phyloP scores from a whole-genome alignment of 768 basidiomycete species.

The Pulveroboletus sp. region DNA sequence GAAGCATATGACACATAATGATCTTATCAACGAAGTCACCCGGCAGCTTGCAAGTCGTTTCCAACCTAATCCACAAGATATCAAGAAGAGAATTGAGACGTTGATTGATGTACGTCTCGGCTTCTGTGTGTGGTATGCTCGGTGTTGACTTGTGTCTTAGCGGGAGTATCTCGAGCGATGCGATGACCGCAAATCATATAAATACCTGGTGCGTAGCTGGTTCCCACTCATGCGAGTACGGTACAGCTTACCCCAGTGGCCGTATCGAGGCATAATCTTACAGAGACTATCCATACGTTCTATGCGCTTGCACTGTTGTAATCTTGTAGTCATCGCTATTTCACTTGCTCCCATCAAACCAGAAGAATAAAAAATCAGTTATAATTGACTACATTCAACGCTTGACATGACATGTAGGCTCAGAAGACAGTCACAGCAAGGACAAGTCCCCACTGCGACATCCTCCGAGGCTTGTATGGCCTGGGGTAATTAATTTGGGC shows the following conservation, averaged over 20 bases:
- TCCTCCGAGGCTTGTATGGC: slow-evolving; percentile 30
- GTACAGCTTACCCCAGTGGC: slow-evolving; percentile 3
- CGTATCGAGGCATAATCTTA: slow-evolving; percentile 23
- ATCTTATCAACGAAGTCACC: slow-evolving; percentile 88
- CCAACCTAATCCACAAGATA: slow-evolving; percentile 76
- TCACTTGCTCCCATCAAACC: no score
- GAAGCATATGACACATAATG: slow-evolving; percentile 84
- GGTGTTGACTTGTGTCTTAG: slow-evolving; percentile 37
- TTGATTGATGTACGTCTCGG: slow-evolving; percentile 76
- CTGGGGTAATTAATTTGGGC: slow-evolving; percentile 38
- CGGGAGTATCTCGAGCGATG: slow-evolving; percentile 93
- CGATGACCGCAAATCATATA: slow-evolving; percentile 85
- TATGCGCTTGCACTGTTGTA: background rate
- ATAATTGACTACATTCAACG: slow-evolving; percentile 28
- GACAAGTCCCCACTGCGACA: slow-evolving; percentile 3
- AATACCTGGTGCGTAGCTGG: slow-evolving; percentile 53
- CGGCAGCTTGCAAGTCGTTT: slow-evolving; percentile 83
- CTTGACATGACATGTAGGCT: slow-evolving; percentile 36
- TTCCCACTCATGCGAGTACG: background rate
- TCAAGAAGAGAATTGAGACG: slow-evolving; percentile 92
- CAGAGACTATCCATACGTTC: background rate
- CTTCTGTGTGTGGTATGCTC: background rate
- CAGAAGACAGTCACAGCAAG: slow-evolving; percentile 8
- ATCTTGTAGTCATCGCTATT: background rate
- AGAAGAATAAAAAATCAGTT: background rate